Conservation (phyloP, 805 yeast species). For the Clavispora fructus region DNA sequence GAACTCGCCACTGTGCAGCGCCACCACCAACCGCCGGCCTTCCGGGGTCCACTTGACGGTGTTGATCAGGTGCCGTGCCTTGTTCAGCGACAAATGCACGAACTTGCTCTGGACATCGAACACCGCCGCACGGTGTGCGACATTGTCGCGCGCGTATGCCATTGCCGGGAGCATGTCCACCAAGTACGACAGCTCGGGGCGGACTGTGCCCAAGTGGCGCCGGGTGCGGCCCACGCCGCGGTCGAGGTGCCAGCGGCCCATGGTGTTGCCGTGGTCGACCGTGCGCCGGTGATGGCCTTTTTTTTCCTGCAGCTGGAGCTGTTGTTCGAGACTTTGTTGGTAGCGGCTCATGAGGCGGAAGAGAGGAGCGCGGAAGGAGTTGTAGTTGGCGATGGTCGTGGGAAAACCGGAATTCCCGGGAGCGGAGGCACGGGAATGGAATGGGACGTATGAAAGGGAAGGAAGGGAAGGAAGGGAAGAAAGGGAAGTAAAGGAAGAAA, state of each 20-base stretch:
- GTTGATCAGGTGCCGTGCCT: constrained; percentile 85
- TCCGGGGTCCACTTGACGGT: constrained; percentile 96
- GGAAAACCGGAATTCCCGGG: neutral
- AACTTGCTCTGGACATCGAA: constrained; percentile 73
- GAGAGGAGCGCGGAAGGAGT: neutral
- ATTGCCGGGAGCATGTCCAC: constrained; percentile 62
- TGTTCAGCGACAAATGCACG: constrained; percentile 86
- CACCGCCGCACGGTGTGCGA: constrained; percentile 33
- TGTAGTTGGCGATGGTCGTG: neutral
- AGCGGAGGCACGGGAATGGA: no score
- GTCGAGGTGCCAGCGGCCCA: constrained; percentile 57
- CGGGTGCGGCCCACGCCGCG: constrained; percentile 40
- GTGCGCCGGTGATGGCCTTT: constrained; percentile 59
- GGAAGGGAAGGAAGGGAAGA: no score
- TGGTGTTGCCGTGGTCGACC: constrained; percentile 71
- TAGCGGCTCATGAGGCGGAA: constrained; percentile 8
- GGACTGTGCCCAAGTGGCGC: constrained; percentile 45
- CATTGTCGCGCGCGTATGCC: constrained; percentile 42
- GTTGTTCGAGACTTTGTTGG: constrained; percentile 37
- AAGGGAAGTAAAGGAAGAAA: no score
- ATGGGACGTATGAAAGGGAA: no score
- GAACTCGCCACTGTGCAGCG: constrained; percentile 90
- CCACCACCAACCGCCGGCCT: constrained; percentile 84
- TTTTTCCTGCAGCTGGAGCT: constrained; percentile 43
- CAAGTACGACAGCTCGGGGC: constrained; percentile 67